Evolutionary conservation across 2,329 filamentous ascomycete genomes (phyloP), one percentile per base, ranked within the genome.

Genomic region (Stachybotrys echinatus): DNA sequence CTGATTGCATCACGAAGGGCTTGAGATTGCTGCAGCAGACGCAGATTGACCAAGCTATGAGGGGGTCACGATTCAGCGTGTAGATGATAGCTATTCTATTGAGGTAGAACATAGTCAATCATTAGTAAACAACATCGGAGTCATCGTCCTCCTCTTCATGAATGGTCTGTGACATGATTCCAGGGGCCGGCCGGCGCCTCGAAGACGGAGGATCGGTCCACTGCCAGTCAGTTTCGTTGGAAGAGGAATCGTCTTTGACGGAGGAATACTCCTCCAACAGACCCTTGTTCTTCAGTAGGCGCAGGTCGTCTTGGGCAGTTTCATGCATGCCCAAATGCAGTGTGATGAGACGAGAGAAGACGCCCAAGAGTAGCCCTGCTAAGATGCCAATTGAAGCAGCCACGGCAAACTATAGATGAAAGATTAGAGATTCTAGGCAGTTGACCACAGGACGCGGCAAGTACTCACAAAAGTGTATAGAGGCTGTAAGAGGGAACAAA

Each of bases 131-230:
- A 18, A 23, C 27, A 39, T 76, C 77, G 20, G 76, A 81, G 57
- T 75, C 75, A 62, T 87, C 85, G 47, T 86, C 84, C 62, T 89
- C 87, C 63, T 89, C 85, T 65, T 88, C 87, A 50, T 86, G 76
- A 54, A 90, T 89, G 0, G 83, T 87, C 61, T 87, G 82, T 23
- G 78, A 75, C 42, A 87, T 67, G 18, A 89, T 62, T 2, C 78
- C 77, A 47, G 72, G 68, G 5, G 69, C 68, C 45, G 71, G 66
- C 47, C 70, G 67, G 49, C 73, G 66, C 10, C 71, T 64, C 22
- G 65, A 62, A n/a, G 64, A 61, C 12, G 65, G 58, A 31, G 65
- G 61, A 44, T 70, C 68, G 5, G 68, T 52, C 64, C 63, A 68
- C 48, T 64, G 65, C 67, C 68, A 72, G 14, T 72, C 69, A 1